phyloP scores from a whole-genome alignment of 495 filamentous ascomycete genomes.

The Aspergillus bridgeri region DNA sequence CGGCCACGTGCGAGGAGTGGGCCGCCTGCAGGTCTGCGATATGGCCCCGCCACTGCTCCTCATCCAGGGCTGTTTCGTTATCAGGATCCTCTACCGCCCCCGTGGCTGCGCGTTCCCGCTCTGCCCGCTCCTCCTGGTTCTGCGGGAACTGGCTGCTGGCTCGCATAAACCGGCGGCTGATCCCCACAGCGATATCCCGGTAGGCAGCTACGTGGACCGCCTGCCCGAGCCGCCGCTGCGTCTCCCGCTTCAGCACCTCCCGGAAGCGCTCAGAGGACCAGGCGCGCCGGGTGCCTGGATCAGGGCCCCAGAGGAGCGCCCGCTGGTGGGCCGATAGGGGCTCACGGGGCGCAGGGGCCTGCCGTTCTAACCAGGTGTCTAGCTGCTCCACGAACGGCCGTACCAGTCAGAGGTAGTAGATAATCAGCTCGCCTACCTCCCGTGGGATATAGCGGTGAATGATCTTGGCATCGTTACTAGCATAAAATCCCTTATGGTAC shows the following conservation, averaged over 20 bases:
- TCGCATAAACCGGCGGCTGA: constrained; percentile 8
- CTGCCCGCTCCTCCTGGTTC: neutral
- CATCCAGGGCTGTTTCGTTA: neutral
- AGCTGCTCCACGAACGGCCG: constrained; percentile 18
- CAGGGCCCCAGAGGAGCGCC: constrained; percentile 1
- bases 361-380: neutral
- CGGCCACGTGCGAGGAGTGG: constrained; percentile 12
- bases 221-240: neutral
- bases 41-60: constrained; percentile 1
- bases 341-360: neutral
- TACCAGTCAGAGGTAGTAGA: constrained; percentile 24
- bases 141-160: neutral
- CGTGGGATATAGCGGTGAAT: constrained; percentile 19
- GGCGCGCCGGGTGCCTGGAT: neutral
- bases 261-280: constrained; percentile 2
- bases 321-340: neutral
- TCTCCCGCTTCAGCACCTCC: constrained; percentile 6
- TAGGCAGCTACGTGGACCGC: constrained; percentile 1
- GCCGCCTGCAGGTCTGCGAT: constrained; percentile 13
- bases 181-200: constrained; percentile 10
- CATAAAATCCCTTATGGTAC: constrained; percentile 7
- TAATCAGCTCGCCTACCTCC: constrained; percentile 18
- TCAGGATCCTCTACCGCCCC: too few relatives aligned
- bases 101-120: neutral
- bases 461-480: constrained; percentile 9